Evolutionary conservation across 1,284 basidiomycete species (phyloP).

Genomic region (Rhodotorula mucilaginosa): DNA sequence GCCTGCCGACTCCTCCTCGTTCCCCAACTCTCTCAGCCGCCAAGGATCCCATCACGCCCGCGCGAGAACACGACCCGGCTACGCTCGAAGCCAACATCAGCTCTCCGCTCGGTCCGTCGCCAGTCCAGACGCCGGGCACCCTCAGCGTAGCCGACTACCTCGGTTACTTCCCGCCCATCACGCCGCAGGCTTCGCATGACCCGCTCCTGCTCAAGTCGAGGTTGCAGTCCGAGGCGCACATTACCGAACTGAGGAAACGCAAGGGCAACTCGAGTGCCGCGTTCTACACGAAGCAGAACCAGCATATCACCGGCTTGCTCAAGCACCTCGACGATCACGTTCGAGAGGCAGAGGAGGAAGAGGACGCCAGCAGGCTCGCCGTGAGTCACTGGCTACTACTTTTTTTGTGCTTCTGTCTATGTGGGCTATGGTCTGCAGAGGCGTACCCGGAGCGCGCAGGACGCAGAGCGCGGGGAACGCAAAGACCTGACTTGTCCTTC

Average conservation of each 20-base stretch:
- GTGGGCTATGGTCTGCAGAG: slow-evolving; percentile 14
- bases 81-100: not conserved
- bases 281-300: slow-evolving; percentile 75
- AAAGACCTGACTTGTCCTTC: slow-evolving; percentile 16
- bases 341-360: slow-evolving; percentile 64
- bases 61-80: not conserved
- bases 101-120: not conserved
- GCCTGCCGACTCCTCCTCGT: slow-evolving; percentile 27
- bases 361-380: slow-evolving; percentile 63
- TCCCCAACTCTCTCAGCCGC: not conserved
- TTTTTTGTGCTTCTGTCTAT: not conserved
- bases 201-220: slow-evolving; percentile 40
- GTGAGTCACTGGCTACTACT: slow-evolving; percentile 53
- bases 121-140: not conserved
- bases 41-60: not conserved
- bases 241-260: slow-evolving; percentile 59
- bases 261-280: slow-evolving; percentile 54
- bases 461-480: no score
- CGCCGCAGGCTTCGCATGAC: slow-evolving; percentile 23
- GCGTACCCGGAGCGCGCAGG: not conserved
- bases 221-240: slow-evolving; percentile 59
- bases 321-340: slow-evolving; percentile 87
- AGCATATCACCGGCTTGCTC: slow-evolving; percentile 76
- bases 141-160: slow-evolving; percentile 3
- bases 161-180: slow-evolving; percentile 24